Conservation (phyloP, 176 grass and related monocot genomes). For the Guadua angustifolia region DNA sequence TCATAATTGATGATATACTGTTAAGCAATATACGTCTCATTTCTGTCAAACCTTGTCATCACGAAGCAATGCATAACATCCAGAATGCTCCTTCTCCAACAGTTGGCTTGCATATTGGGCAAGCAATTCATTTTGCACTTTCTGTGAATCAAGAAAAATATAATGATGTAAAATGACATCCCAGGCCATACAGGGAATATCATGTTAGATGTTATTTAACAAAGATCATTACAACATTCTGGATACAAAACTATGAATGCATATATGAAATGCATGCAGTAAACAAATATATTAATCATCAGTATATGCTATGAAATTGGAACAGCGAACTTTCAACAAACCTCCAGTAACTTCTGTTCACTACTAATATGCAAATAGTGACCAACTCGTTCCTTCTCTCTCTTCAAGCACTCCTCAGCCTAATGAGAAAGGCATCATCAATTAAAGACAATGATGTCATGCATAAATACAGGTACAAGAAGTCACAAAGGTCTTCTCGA, state of each 20-base stretch:
- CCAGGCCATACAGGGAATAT: background rate
- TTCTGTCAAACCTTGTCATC: constrained; percentile 83
- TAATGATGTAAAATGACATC: background rate
- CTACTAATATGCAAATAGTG: constrained; percentile 96
- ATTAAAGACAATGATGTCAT: constrained; percentile 14
- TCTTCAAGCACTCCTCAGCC: constrained; percentile 91
- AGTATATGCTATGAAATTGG: background rate
- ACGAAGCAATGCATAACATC: constrained; percentile 83
- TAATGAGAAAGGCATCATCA: constrained; percentile 47
- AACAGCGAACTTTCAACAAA: constrained; percentile 40
- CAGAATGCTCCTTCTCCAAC: constrained; percentile 93
- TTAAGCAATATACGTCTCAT: background rate
- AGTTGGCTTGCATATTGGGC: constrained; percentile 80
- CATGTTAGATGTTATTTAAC: background rate
- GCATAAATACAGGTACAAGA: background rate
- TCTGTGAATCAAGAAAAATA: constrained; percentile 54
- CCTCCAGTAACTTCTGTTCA: constrained; percentile 93
- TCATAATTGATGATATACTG: constrained; percentile 32
- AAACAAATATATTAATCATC: background rate
- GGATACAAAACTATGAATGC: background rate
- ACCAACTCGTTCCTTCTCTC: constrained; percentile 88
- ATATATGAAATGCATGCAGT: background rate
- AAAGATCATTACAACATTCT: background rate
- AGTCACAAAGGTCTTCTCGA: constrained; percentile 7
- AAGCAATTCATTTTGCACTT: constrained; percentile 93